Base-by-base conservation (phyloP, 495 filamentous ascomycete genomes). In the Aspergillus campestris region DNA sequence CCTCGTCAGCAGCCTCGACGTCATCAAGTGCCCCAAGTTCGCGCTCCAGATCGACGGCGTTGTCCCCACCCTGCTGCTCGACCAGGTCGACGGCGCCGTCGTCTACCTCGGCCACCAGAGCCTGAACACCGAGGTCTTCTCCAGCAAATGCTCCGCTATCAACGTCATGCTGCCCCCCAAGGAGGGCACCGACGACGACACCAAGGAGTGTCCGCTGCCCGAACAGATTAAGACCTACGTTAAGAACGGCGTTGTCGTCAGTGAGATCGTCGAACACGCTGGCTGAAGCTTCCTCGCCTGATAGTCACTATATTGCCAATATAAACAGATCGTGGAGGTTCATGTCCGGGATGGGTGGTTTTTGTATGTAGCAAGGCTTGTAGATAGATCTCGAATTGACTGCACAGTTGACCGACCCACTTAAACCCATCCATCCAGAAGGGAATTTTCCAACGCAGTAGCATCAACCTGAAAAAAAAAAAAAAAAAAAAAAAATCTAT, bases 1-100 rank as follows among this genome's bases (percentile, higher is more conserved):
- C 0, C 80, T 99, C 28, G 87, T 99, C 35, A 91, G 85, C 42
- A 84, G 82, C 31, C 80, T 99, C 41, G 92, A 97, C 55, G 83
- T 91, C 36, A 90, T 99, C 75, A 95, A 95, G 70, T 88, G 80
- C 44, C 77, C 85, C 45, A 90, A 88, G 55, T 95, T 99, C 59
- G 89, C 88, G 30, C 69, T 97, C 13, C 90, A 97, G 66, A 83
- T 97, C 29, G 64, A 89, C 34, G 89, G 87, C 42, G 77, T 70
- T 7, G 74, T 94, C 24, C 92, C 94, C 9, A 96, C 89, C 14
- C 66, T 97, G 42, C 66, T 96, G 41, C 67, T 98, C 39, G 94
- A 98, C 62, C 87, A 95, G 69, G 83, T 96, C 40, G 92, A 98
- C 59, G 84, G 88, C 45, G 92, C 87, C 13, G 79, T 81, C 34